Conservation (phyloP, 2,329 filamentous ascomycete species). For the Colletotrichum gloeosporioides region DNA sequence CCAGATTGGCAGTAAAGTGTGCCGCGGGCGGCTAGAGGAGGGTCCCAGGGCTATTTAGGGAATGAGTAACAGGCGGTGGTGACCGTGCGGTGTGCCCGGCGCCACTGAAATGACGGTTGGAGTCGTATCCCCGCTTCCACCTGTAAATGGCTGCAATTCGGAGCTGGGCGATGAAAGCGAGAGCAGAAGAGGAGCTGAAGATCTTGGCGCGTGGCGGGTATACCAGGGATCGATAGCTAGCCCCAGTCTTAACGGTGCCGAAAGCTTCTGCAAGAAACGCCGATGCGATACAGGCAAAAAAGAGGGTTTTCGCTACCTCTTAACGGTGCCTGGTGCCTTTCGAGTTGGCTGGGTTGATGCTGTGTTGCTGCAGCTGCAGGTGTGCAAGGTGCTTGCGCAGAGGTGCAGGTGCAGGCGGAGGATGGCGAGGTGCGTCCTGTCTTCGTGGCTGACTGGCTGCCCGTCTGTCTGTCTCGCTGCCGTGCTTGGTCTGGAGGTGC, state of each 20-base stretch:
- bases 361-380: neutral
- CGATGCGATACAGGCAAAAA: slow-evolving; percentile 8
- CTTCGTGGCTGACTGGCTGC: neutral
- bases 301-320: slow-evolving; percentile 1
- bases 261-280: slow-evolving; percentile 19
- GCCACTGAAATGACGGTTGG: slow-evolving; percentile 24
- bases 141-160: slow-evolving; percentile 18
- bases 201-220: slow-evolving; percentile 22
- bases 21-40: slow-evolving; percentile 19
- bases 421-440: neutral
- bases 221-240: slow-evolving; percentile 19
- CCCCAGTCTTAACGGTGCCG: slow-evolving; percentile 12
- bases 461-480: neutral
- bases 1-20: neutral
- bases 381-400: neutral
- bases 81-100: slow-evolving; percentile 22
- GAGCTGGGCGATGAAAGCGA: slow-evolving; percentile 10
- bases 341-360: neutral
- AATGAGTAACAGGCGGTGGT: slow-evolving; percentile 4
- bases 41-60: slow-evolving; percentile 25
- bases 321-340: neutral
- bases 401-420: neutral
- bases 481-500: neutral
- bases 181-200: neutral
- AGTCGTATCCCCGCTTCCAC: slow-evolving; percentile 23